Evolutionary conservation across 176 grass and related monocot species (phyloP).

Genomic region (Triticum timopheevii): DNA sequence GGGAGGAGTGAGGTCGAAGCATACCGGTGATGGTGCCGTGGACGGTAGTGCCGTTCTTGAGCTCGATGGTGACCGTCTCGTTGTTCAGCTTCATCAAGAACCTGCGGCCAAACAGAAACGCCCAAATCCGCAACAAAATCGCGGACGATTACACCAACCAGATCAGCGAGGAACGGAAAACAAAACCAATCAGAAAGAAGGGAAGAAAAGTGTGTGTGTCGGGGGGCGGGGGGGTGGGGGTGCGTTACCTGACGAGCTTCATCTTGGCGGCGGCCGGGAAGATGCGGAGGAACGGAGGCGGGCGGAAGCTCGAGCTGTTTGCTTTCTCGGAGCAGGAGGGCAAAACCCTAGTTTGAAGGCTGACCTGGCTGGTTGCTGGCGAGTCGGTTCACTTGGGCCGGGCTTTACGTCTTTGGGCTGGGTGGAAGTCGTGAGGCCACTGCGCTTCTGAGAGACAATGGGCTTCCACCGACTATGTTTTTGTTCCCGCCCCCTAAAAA

Average conservation of each 20-base stretch:
- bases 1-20: neutral
- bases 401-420: neutral
- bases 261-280: conserved; percentile 42
- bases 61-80: conserved; percentile 93
- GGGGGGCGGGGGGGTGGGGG: neutral
- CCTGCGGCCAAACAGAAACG: conserved; percentile 31
- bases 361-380: conserved; percentile 21
- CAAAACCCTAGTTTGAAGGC: conserved; percentile 58
- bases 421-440: neutral
- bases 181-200: neutral
- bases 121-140: conserved; percentile 30
- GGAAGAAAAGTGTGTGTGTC: no score
- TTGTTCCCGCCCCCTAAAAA: no score
- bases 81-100: conserved; percentile 99
- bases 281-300: conserved; percentile 8
- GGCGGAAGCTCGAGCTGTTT: conserved; percentile 20
- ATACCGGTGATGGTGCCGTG: conserved; percentile 90
- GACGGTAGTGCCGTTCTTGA: conserved; percentile 94
- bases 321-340: conserved; percentile 44
- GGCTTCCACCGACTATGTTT: no score
- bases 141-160: conserved; percentile 7
- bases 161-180: neutral
- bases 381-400: conserved; percentile 21
- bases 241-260: conserved; percentile 90
- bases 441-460: no score